These are phyloP conservation scores for Rhodosporidiobolus sp. DNA, from an alignment of 768 basidiomycete genomes.

Conservation along the genomic window DNA sequence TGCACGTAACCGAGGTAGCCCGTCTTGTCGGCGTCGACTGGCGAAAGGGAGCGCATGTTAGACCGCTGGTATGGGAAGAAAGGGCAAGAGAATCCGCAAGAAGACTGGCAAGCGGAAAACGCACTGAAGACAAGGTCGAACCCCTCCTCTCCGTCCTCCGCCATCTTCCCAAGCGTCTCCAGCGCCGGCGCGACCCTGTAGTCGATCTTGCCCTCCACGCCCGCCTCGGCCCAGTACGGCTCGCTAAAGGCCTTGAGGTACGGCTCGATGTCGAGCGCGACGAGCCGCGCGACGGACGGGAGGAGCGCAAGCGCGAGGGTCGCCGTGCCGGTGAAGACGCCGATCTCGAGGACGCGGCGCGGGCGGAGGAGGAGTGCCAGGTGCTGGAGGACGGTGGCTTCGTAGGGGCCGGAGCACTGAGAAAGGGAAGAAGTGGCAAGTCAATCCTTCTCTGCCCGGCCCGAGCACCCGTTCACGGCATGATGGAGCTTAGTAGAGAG, in stretches of 20 bases:
- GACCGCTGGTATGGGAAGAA: too few species aligned
- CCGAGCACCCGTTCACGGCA: too few species aligned
- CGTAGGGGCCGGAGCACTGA: constrained; percentile 33
- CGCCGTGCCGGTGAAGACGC: constrained; percentile 28
- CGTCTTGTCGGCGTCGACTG: constrained; percentile 41
- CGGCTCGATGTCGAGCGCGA: constrained; percentile 47
- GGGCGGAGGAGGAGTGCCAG: constrained; percentile 14
- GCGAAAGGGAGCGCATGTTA: too few species aligned
- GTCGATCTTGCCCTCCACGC: constrained; percentile 36
- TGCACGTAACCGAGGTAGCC: constrained; percentile 30
- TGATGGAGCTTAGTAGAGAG: too few species aligned
- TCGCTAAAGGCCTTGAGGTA: constrained; percentile 24
- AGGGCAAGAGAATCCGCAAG: too few species aligned
- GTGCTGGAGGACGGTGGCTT: constrained; percentile 26
- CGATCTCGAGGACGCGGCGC: constrained; percentile 33
- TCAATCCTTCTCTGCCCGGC: neutral
- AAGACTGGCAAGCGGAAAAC: too few species aligned
- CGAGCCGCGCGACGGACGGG: constrained; percentile 51
- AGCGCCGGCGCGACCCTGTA: constrained; percentile 24
- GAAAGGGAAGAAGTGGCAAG: neutral
- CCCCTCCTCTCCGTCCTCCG: constrained; percentile 2
- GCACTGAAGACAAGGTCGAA: constrained; percentile 33
- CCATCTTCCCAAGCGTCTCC: constrained; percentile 25
- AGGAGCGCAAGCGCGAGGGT: constrained; percentile 49
- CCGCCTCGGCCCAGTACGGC: constrained; percentile 31